Conservation (phyloP, 1,284 basidiomycete genomes). For the Xanthoconium separans region DNA sequence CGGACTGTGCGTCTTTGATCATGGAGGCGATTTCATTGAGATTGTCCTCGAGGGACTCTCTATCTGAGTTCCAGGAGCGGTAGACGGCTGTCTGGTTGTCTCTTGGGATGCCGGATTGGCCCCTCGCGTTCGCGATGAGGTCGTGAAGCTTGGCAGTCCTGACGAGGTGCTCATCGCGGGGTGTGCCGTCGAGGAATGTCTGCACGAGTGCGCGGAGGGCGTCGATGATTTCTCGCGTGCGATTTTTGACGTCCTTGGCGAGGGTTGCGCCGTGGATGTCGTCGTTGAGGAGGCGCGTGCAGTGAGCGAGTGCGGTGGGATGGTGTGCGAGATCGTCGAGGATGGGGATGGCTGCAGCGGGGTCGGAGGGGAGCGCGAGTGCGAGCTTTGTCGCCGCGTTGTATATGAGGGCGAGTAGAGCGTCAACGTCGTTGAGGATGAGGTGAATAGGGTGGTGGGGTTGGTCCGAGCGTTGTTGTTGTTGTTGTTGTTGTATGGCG, state of each 20-base stretch:
- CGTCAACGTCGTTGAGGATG: constrained; percentile 56
- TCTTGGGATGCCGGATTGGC: constrained; percentile 46
- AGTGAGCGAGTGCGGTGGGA: constrained; percentile 57
- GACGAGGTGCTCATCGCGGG: constrained; percentile 54
- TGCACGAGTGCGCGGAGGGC: constrained; percentile 42
- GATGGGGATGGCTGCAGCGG: constrained; percentile 52
- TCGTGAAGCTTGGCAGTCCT: constrained; percentile 66
- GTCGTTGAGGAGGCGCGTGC: constrained; percentile 50
- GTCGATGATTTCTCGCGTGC: constrained; percentile 48
- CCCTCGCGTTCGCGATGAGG: constrained; percentile 53
- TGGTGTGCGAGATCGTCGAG: constrained; percentile 58
- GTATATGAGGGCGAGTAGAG: constrained; percentile 63
- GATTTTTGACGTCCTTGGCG: constrained; percentile 44
- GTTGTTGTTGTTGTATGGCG: constrained; percentile 1
- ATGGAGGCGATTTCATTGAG: constrained; percentile 58
- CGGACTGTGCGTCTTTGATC: constrained; percentile 39
- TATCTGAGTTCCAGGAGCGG: constrained; percentile 55
- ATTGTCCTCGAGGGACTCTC: constrained; percentile 60
- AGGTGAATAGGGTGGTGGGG: constrained; percentile 32
- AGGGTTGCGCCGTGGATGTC: constrained; percentile 52
- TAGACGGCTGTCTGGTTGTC: constrained; percentile 61
- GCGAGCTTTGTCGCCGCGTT: constrained; percentile 62
- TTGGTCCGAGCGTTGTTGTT: too few species aligned
- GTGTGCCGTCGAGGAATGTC: constrained; percentile 34
- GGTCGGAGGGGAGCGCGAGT: constrained; percentile 56